Conservation (phyloP, 495 filamentous ascomycete species). For the Paragyromitra xinjiangensis region DNA sequence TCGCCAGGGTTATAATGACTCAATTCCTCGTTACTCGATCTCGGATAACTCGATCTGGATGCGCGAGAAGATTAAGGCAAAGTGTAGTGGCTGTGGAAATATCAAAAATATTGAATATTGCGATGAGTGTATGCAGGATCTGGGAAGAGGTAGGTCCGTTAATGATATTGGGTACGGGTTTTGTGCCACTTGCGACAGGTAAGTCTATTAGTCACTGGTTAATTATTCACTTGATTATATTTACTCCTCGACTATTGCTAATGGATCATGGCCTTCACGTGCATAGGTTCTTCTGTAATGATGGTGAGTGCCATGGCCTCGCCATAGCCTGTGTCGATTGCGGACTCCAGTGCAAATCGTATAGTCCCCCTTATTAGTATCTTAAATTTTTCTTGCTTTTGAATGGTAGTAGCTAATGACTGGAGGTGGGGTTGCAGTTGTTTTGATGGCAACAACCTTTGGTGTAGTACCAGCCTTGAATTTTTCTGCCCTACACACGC, state of each 20-base stretch:
- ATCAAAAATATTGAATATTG: not conserved
- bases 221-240: not conserved
- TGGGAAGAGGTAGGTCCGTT: not conserved
- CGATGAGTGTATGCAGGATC: not conserved
- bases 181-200: not conserved
- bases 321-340: not conserved
- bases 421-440: not conserved
- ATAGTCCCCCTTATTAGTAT: not conserved
- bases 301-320: not conserved
- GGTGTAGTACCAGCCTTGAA: not conserved
- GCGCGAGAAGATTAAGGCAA: not conserved
- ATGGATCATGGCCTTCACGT: not conserved
- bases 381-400: not conserved
- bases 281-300: not conserved
- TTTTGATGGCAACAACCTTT: not conserved
- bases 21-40: not conserved
- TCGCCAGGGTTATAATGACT: not conserved
- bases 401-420: not conserved
- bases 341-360: not conserved
- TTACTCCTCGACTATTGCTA: not conserved
- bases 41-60: conserved; percentile 2
- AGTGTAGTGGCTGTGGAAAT: not conserved
- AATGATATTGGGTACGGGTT: not conserved
- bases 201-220: not conserved
- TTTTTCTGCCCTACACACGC: not conserved